A percentile compares a stretch with the other conserved stretches of the same genome.
phyloP scores from a whole-genome alignment of 108 stramenopile species.

The Skeletonema grethae region DNA sequence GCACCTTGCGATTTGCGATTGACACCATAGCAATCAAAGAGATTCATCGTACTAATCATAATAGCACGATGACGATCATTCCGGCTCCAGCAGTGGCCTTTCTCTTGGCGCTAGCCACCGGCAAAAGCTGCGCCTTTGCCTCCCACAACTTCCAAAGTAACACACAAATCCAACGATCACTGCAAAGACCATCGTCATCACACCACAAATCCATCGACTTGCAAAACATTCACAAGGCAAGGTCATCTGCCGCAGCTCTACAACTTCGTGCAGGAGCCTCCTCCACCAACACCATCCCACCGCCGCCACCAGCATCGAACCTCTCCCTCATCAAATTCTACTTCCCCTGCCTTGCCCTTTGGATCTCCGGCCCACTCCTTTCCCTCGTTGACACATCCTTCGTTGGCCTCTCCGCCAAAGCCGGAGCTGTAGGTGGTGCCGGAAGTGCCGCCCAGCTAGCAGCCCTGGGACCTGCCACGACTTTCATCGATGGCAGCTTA shows the following conservation, averaged over 20 bases:
- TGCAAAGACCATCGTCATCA: neutral
- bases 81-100: neutral
- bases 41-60: neutral
- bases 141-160: neutral
- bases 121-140: slow-evolving; percentile 1
- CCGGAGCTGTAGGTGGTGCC: slow-evolving; percentile 46
- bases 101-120: neutral
- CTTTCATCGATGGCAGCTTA: slow-evolving; percentile 86
- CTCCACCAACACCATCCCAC: slow-evolving; percentile 8
- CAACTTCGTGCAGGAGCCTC: slow-evolving; percentile 4
- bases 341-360: slow-evolving; percentile 78
- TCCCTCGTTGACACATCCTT: slow-evolving; percentile 84
- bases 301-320: slow-evolving; percentile 63
- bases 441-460: slow-evolving; percentile 52
- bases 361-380: slow-evolving; percentile 83
- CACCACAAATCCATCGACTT: neutral
- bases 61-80: neutral
- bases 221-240: neutral
- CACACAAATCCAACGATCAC: neutral
- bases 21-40: neutral
- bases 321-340: slow-evolving; percentile 68
- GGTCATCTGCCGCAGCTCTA: slow-evolving; percentile 2
- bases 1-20: too few relatives aligned
- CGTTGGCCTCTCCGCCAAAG: slow-evolving; percentile 72
- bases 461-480: slow-evolving; percentile 78